Base-by-base conservation (phyloP, 352 stramenopile genomes). In the Globisporangium nodosum region DNA sequence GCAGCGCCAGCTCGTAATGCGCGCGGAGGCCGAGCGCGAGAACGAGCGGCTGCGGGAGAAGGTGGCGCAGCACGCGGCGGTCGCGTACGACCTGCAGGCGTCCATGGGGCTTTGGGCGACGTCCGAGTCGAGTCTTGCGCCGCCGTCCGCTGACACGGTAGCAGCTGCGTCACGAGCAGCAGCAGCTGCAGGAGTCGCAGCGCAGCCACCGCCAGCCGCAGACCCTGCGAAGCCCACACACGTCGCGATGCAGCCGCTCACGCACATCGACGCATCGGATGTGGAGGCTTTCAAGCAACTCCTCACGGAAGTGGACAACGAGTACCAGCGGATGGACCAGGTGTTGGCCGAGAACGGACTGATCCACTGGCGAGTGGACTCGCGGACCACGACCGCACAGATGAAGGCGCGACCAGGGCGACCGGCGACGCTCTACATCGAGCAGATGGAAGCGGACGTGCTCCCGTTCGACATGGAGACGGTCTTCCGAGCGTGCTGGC, bases 401-500 rank as follows among this genome's bases (percentile, higher is more conserved):
- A 35, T 55, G 47, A 61, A 61, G 37, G 33, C 21, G 0, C 48
- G 46, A 6, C 21, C 46, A 21, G 39, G 9, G 16, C 39, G 39
- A 5, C 31, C n/a, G 12, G 3, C 31, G 3, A 53, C 47, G 18
- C 21, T 48, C 20, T 49, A 55, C 24, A 43, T 61, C 4, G 57
- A 63, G 33, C 12, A 57, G 12, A 30, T 57, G 16, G 49, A 63
- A 27, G 42, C 43, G 0, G 42, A 63, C 30, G 40, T 47, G 31
- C 45, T 63, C 15, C 49, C 57, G 39, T 63, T 63, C 21, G 9
- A 49, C 5, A 7, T 56, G 18, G 40, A 27, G 37, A 51, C 39
- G 49, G 57, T 63, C 13, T 51, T 47, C 21, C 45, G 42, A 2
- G 40, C 52, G 31, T 20, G 6, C 16, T 63, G 57, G 57, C 49